Base-by-base conservation (phyloP, 2,329 filamentous ascomycete genomes). In the Nothophaeocryptopus gaeumannii region DNA sequence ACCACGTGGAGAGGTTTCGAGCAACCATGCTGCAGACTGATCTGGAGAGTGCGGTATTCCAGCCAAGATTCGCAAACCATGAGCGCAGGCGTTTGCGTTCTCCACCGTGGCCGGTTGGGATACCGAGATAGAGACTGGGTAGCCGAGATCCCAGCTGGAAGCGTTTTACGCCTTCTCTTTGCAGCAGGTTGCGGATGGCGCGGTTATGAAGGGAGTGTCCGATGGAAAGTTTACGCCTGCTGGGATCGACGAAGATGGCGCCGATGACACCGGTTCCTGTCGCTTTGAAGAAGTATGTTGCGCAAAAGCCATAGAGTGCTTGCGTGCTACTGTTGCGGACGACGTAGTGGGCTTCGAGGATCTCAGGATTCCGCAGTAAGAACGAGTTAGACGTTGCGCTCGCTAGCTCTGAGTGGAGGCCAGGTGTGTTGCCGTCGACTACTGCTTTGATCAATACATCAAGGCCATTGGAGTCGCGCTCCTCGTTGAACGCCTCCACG, bases 321-420 rank as follows among this genome's bases (percentile, higher is more conserved):
- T 89, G 86, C 0, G 91, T 97, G 67, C 88, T 95, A 72, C 88
- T 95, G 67, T 96, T 97, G 14, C 91, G 82, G 30, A 97, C 91
- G 8, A 96, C 90, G 64, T 92, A 95, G 67, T 97, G 91, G 0
- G 84, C 76, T 69, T 96, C 89, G 48, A 88, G 82, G 26, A 95
- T 79, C 39, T 84, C 80, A 1, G 81, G 75, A 59, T 84, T 83
- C 56, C 78, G 81, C 2, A 96, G 73, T 50, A 90, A 80, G 66
- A 97, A 95, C 0, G 87, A 87, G 39, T 80, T 80, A 1, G 89
- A 84, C 1, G 78, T 84, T 3, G 87, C 83, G 32, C 83, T 81
- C 29, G 80, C 78, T 5, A 95, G 71, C 63, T 90, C 79, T 1
- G 80, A 89, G 15, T 81, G 81, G 38, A 89, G 78, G 31, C 81